phyloP scores from a whole-genome alignment of 2,329 filamentous ascomycete species.

The Camillea tinctor region DNA sequence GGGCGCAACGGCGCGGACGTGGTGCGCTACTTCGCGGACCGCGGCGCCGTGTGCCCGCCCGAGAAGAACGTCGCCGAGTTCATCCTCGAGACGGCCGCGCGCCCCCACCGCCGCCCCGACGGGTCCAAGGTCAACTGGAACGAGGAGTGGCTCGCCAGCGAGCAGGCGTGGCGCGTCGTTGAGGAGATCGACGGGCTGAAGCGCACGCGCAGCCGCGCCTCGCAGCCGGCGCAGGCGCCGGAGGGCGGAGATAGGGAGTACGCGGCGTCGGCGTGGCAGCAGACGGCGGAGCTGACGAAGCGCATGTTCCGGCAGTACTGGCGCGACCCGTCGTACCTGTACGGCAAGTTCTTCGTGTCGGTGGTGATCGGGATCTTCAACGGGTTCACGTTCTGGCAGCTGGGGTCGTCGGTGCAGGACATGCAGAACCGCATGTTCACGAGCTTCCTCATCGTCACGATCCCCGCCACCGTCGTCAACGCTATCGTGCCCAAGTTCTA shows the following conservation, averaged over 20 bases:
- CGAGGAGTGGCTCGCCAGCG: slow-evolving; percentile 68
- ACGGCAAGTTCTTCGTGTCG: slow-evolving; percentile 71
- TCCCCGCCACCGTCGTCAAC: slow-evolving; percentile 72
- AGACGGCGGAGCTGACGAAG: slow-evolving; percentile 66
- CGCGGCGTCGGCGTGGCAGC: slow-evolving; percentile 61
- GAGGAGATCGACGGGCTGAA: slow-evolving; percentile 66
- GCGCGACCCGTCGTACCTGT: slow-evolving; percentile 74
- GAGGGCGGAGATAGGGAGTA: slow-evolving; percentile 59
- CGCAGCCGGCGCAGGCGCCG: slow-evolving; percentile 17
- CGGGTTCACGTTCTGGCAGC: slow-evolving; percentile 73
- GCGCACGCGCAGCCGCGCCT: slow-evolving; percentile 22
- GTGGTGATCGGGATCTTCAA: slow-evolving; percentile 75
- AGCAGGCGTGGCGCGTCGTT: slow-evolving; percentile 57
- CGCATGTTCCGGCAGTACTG: slow-evolving; percentile 72
- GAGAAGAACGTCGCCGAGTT: slow-evolving; percentile 50
- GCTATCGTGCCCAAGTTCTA: slow-evolving; percentile 76
- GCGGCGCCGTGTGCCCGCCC: slow-evolving; percentile 65
- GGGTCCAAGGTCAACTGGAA: slow-evolving; percentile 64
- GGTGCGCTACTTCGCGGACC: slow-evolving; percentile 65
- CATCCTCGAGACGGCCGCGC: slow-evolving; percentile 45
- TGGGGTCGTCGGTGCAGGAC: slow-evolving; percentile 63
- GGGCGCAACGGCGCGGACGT: slow-evolving; percentile 65
- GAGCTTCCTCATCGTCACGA: slow-evolving; percentile 60
- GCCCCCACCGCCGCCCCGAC: slow-evolving; percentile 34
- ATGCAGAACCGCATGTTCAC: slow-evolving; percentile 81